Conservation (phyloP, 2,329 filamentous ascomycete species). For the Fusarium sp. region DNA sequence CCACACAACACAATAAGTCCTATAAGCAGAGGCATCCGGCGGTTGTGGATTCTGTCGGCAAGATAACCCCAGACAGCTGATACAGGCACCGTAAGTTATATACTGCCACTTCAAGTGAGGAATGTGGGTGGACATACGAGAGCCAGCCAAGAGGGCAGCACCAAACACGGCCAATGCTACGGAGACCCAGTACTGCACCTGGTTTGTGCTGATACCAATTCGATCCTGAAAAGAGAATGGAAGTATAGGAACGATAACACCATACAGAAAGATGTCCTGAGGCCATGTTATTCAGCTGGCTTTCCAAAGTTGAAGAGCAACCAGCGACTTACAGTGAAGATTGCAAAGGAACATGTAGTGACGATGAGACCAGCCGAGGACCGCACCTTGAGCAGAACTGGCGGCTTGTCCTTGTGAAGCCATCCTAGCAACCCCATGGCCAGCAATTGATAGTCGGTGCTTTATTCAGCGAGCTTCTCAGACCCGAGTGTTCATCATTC, state of each 20-base stretch:
- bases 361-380: constrained; percentile 48
- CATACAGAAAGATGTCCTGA: constrained; percentile 50
- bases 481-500: not conserved
- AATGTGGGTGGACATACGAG: constrained; percentile 40
- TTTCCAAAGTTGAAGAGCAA: not conserved
- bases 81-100: not conserved
- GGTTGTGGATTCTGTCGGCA: constrained; percentile 47
- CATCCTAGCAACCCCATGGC: constrained; percentile 31
- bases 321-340: constrained; percentile 45
- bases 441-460: not conserved
- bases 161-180: constrained; percentile 49
- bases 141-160: constrained; percentile 43
- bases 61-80: constrained; percentile 50
- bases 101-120: not conserved
- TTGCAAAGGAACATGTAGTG: constrained; percentile 46
- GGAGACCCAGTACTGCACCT: constrained; percentile 50
- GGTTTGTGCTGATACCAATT: constrained; percentile 36
- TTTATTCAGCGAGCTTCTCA: not conserved
- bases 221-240: constrained; percentile 45
- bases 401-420: constrained; percentile 36
- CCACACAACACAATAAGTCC: constrained; percentile 45
- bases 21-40: constrained; percentile 47
- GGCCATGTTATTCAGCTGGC: not conserved
- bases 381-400: constrained; percentile 43
- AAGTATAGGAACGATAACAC: constrained; percentile 48